These are phyloP conservation scores for Salix arbutifolia DNA, from an alignment of 345 rosid species.

Conservation along the genomic window DNA sequence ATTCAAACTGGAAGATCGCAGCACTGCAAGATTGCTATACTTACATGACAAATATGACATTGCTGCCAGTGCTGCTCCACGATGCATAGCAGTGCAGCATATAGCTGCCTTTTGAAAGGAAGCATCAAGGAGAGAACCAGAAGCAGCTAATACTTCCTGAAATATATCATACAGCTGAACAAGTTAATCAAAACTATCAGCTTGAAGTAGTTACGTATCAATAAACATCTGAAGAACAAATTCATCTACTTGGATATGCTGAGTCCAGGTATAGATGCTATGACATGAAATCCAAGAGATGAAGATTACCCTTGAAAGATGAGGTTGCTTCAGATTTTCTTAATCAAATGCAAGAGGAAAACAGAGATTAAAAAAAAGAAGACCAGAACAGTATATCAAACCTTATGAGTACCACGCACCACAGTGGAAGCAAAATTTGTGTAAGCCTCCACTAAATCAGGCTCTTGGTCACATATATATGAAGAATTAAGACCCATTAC, in stretches of 20 bases:
- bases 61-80: slow-evolving; percentile 94
- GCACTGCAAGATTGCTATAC: slow-evolving; percentile 8
- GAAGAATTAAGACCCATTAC: slow-evolving; percentile 82
- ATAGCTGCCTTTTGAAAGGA: slow-evolving; percentile 97
- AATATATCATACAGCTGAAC: slow-evolving; percentile 12
- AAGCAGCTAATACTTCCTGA: slow-evolving; percentile 76
- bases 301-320: too few relatives aligned
- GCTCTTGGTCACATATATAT: slow-evolving; percentile 96
- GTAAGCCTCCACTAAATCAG: slow-evolving; percentile 93
- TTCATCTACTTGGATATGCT: background rate
- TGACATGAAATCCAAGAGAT: too few relatives aligned
- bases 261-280: too few relatives aligned
- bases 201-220: background rate
- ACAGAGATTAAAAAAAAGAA: background rate
- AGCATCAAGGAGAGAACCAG: slow-evolving; percentile 72
- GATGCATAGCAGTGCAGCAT: slow-evolving; percentile 98
- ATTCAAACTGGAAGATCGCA: background rate
- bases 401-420: slow-evolving; percentile 75
- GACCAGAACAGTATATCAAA: slow-evolving; percentile 28
- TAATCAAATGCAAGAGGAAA: background rate
- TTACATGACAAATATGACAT: slow-evolving; percentile 90
- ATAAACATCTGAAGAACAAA: background rate
- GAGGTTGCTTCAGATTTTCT: too few relatives aligned
- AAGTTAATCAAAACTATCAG: slow-evolving; percentile 8
- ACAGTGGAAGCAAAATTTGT: slow-evolving; percentile 78